A percentile compares a stretch with the other conserved stretches of the same genome.
Conservation (phyloP, 2,329 filamentous ascomycete genomes). For the Nectriaceae sp. region DNA sequence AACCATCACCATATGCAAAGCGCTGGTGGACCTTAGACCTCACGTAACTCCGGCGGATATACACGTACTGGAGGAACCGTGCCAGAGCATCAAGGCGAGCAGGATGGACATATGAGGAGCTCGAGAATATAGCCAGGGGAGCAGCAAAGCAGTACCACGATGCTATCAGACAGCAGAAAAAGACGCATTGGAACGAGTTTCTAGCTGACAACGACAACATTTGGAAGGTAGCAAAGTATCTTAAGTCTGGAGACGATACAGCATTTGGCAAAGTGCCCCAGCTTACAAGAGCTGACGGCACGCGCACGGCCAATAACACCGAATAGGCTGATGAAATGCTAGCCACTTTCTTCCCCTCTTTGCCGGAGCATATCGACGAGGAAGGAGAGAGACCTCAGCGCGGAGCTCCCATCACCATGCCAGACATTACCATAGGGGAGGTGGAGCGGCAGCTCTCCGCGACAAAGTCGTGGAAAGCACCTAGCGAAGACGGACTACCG, state of each 20-base stretch:
- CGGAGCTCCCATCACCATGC: conserved; percentile 11
- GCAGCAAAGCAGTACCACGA: conserved; percentile 28
- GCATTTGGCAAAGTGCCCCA: conserved; percentile 27
- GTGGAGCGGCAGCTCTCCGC: conserved; percentile 19
- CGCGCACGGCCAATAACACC: conserved; percentile 9
- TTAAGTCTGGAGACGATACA: conserved; percentile 20
- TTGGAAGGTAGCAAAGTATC: conserved; percentile 31
- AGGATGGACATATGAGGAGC: conserved; percentile 8
- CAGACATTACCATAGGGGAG: conserved; percentile 22
- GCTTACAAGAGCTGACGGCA: conserved; percentile 19
- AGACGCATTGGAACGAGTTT: conserved; percentile 27
- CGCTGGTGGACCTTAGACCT: conserved; percentile 32
- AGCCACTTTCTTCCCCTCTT: conserved; percentile 21
- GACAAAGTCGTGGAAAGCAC: conserved; percentile 24
- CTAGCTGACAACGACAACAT: conserved; percentile 30
- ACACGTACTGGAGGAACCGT: conserved; percentile 31
- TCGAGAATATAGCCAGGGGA: conserved; percentile 22
- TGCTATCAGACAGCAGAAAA: conserved; percentile 22
- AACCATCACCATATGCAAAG: conserved; percentile 29
- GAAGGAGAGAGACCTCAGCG: conserved; percentile 19
- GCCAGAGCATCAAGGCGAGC: conserved; percentile 21
- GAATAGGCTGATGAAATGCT: conserved; percentile 23
- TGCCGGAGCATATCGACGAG: conserved; percentile 18
- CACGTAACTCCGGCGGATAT: conserved; percentile 27
- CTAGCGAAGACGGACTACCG: conserved; percentile 10